These are phyloP conservation scores for Cryptococcus sp. DNA, from an alignment of 1,284 basidiomycete species.

Conservation along the genomic window DNA sequence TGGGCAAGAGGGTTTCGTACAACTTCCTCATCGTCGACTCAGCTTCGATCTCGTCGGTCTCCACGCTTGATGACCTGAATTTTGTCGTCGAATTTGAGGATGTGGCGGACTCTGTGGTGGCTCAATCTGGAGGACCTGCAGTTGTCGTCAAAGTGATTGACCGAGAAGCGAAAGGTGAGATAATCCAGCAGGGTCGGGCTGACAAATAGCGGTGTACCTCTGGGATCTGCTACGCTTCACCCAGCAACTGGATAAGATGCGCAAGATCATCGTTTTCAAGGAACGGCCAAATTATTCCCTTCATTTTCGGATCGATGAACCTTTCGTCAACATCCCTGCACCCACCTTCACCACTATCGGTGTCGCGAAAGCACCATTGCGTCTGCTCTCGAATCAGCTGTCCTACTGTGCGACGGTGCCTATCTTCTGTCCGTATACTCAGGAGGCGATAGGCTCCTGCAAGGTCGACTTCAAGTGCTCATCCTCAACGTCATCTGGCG, in stretches of 20 bases:
- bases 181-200: constrained; percentile 11
- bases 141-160: constrained; percentile 90
- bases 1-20: constrained; percentile 81
- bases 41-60: constrained; percentile 59
- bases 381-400: constrained; percentile 74
- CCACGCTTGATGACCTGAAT: constrained; percentile 80
- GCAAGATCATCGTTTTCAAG: constrained; percentile 87
- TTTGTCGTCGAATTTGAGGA: constrained; percentile 91
- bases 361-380: constrained; percentile 77
- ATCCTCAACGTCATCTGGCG: constrained; percentile 31
- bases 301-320: constrained; percentile 89
- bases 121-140: constrained; percentile 69
- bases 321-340: constrained; percentile 83
- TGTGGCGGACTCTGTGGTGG: constrained; percentile 74
- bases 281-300: constrained; percentile 88
- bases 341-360: constrained; percentile 91
- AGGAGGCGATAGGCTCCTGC: constrained; percentile 90
- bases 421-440: constrained; percentile 87
- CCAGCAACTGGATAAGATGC: constrained; percentile 89
- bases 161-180: constrained; percentile 65
- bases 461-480: constrained; percentile 60
- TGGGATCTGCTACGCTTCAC: constrained; percentile 90
- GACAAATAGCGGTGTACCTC: constrained; percentile 67
- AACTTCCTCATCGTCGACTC: constrained; percentile 89
- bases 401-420: constrained; percentile 73